Conservation (phyloP, 805 yeast genomes). For the Candida broadrunensis region DNA sequence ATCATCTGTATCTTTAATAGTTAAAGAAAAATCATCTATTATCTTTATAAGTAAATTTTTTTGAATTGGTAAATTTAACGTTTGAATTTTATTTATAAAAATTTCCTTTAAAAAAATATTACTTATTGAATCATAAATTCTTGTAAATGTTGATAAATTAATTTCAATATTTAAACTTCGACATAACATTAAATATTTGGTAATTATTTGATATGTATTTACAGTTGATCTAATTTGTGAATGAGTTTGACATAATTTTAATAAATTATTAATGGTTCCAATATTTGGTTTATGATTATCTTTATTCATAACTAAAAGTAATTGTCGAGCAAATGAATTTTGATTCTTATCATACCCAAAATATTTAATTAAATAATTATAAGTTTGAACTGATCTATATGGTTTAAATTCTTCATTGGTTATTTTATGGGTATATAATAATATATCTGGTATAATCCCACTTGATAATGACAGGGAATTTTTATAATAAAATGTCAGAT, state of each 20-base stretch:
- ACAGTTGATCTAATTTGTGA: slow-evolving; percentile 27
- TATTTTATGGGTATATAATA: slow-evolving; percentile 35
- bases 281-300: slow-evolving; percentile 40
- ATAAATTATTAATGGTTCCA: slow-evolving; percentile 36
- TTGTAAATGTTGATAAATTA: slow-evolving; percentile 32
- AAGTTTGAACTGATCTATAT: slow-evolving; percentile 32
- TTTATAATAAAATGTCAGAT: slow-evolving; percentile 26
- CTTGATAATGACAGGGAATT: slow-evolving; percentile 30
- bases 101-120: slow-evolving; percentile 38
- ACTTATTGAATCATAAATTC: slow-evolving; percentile 35
- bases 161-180: slow-evolving; percentile 20
- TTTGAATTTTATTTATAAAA: slow-evolving; percentile 29
- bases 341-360: slow-evolving; percentile 41
- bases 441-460: slow-evolving; percentile 36
- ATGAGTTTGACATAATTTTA: slow-evolving; percentile 30
- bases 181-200: slow-evolving; percentile 28
- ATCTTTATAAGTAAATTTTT: slow-evolving; percentile 25
- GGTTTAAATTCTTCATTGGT: slow-evolving; percentile 26
- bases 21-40: slow-evolving; percentile 31
- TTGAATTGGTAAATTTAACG: slow-evolving; percentile 32
- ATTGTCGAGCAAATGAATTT: slow-evolving; percentile 36
- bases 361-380: slow-evolving; percentile 36
- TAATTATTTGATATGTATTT: slow-evolving; percentile 29
- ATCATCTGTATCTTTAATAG: slow-evolving; percentile 24
- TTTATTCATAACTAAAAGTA: slow-evolving; percentile 37